Evolutionary conservation across 2,329 filamentous ascomycete species (phyloP).

Genomic region (Nothomitra cinnamomea): DNA sequence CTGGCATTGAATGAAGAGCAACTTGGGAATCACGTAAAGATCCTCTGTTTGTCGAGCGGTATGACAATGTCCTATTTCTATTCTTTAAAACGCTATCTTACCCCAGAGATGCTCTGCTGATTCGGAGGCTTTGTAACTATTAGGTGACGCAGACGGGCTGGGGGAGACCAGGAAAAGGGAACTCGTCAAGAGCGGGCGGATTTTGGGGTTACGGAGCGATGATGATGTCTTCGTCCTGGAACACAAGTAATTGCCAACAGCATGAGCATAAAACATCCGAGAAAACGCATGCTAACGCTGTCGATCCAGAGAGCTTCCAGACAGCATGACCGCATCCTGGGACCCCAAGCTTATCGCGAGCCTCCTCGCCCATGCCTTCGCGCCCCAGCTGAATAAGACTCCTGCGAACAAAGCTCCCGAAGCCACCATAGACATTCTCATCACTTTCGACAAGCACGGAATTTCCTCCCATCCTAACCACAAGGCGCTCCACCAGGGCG

Average conservation of each 20-base stretch:
- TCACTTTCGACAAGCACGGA: slow-evolving; percentile 77
- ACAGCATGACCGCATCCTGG: slow-evolving; percentile 77
- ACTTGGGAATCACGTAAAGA: slow-evolving; percentile 79
- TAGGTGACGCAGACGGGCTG: slow-evolving; percentile 72
- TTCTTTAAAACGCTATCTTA: neutral
- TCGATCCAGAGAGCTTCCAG: slow-evolving; percentile 48
- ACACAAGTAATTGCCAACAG: slow-evolving; percentile 37
- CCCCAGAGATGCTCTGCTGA: neutral
- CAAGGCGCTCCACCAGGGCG: slow-evolving; percentile 71
- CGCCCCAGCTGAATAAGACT: slow-evolving; percentile 33
- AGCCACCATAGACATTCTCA: slow-evolving; percentile 55
- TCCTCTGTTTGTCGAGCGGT: slow-evolving; percentile 82
- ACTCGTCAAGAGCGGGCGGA: slow-evolving; percentile 60
- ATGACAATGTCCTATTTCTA: slow-evolving; percentile 11
- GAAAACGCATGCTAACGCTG: slow-evolving; percentile 7
- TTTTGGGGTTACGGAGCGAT: slow-evolving; percentile 55
- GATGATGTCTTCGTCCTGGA: slow-evolving; percentile 80
- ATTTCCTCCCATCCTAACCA: slow-evolving; percentile 89
- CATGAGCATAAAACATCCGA: neutral
- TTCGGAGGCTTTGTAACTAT: neutral
- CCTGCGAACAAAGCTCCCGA: slow-evolving; percentile 23
- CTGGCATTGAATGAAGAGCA: slow-evolving; percentile 66
- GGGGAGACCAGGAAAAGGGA: slow-evolving; percentile 72
- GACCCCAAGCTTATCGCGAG: slow-evolving; percentile 49
- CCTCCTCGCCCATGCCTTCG: slow-evolving; percentile 58